phyloP scores from a whole-genome alignment of 2,329 filamentous ascomycete species.

The Pseudocercospora cruenta region DNA sequence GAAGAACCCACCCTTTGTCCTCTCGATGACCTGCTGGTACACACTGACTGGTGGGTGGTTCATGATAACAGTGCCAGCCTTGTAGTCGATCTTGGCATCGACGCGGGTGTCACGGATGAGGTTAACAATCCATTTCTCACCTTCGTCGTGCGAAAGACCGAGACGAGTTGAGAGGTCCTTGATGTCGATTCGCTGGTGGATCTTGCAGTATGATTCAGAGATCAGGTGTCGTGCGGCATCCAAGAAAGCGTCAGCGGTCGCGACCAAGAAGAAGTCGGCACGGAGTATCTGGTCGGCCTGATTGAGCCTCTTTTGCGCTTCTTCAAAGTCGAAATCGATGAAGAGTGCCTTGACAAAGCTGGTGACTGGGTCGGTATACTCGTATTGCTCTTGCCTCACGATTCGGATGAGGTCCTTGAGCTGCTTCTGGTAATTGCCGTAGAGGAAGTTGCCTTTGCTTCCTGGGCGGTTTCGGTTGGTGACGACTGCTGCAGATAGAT shows the following conservation, averaged over 20 bases:
- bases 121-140: constrained; percentile 99
- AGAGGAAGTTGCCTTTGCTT: constrained; percentile 91
- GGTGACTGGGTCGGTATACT: constrained; percentile 94
- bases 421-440: constrained; percentile 97
- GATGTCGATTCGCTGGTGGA: constrained; percentile 97
- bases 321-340: constrained; percentile 95
- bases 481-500: constrained; percentile 91
- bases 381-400: constrained; percentile 94
- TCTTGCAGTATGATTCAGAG: constrained; percentile 99
- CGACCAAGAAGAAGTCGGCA: constrained; percentile 92
- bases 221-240: constrained; percentile 94
- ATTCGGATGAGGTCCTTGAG: constrained; percentile 96
- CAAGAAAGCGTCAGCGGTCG: constrained; percentile 83
- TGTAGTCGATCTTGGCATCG: constrained; percentile 99
- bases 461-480: constrained; percentile 76
- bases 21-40: constrained; percentile 98
- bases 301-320: constrained; percentile 84
- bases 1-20: constrained; percentile 99
- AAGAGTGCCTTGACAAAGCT: constrained; percentile 96
- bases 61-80: constrained; percentile 98
- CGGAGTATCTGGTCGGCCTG: constrained; percentile 90
- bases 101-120: constrained; percentile 96
- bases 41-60: constrained; percentile 98
- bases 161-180: constrained; percentile 88
- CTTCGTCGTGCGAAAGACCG: constrained; percentile 88